Conservation (phyloP, 495 filamentous ascomycete species). For the Talaromyces nanjingensis region DNA sequence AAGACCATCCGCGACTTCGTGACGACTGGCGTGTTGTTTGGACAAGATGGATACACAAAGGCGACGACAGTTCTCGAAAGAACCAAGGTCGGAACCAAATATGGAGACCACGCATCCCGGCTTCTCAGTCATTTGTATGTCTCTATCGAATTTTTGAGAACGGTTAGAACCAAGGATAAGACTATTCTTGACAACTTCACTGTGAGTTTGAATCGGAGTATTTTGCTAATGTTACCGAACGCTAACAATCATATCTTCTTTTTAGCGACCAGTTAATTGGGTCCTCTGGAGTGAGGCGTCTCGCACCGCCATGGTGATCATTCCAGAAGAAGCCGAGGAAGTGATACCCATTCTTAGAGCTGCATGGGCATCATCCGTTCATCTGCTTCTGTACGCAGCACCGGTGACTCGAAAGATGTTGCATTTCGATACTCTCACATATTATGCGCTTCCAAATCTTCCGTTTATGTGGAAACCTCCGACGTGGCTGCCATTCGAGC, state of each 20-base stretch:
- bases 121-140: too few species aligned
- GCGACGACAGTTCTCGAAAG: slow-evolving; percentile 24
- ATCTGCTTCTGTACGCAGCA: slow-evolving; percentile 46
- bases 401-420: slow-evolving; percentile 48
- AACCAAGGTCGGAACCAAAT: slow-evolving; percentile 15
- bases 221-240: too few species aligned
- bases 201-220: slow-evolving; percentile 9
- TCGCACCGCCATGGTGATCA: slow-evolving; percentile 40
- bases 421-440: slow-evolving; percentile 40
- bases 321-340: slow-evolving; percentile 47
- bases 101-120: too few species aligned
- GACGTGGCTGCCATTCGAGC: too few species aligned
- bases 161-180: too few species aligned
- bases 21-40: slow-evolving; percentile 26
- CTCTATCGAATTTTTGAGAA: too few species aligned
- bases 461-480: too few species aligned
- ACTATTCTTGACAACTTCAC: slow-evolving; percentile 21
- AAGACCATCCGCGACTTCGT: slow-evolving; percentile 29
- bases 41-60: slow-evolving; percentile 14
- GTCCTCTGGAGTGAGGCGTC: slow-evolving; percentile 31
- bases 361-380: slow-evolving; percentile 4
- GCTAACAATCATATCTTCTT: slow-evolving; percentile 2
- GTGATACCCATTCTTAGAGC: slow-evolving; percentile 26
- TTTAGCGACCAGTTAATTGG: slow-evolving; percentile 42
- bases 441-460: slow-evolving; percentile 26